phyloP scores from a whole-genome alignment of 163 green algal species.

The Scenedesmus sp. region DNA sequence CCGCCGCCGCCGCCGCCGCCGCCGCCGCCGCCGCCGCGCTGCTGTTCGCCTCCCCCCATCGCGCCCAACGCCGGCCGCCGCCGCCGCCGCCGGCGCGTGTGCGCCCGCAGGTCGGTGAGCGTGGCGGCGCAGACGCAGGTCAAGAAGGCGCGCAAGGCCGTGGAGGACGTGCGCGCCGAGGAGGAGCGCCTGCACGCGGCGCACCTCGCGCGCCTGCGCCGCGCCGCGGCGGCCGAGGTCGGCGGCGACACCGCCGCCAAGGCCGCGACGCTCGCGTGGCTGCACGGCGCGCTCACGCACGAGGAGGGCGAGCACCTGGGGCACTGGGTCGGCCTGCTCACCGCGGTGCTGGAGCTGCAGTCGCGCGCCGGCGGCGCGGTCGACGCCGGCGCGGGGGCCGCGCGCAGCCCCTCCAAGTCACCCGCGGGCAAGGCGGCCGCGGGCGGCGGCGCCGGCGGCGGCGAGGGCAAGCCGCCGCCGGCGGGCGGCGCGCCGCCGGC shows the following conservation, averaged over 20 bases:
- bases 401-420: too few species aligned
- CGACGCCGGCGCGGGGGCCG: too few species aligned
- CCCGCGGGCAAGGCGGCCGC: background rate
- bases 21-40: too few species aligned
- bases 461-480: background rate
- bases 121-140: slow-evolving; percentile 40
- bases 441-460: background rate
- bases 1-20: too few species aligned
- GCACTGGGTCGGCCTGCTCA: slow-evolving; percentile 37
- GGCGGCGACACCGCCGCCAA: slow-evolving; percentile 27
- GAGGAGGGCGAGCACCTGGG: slow-evolving; percentile 24
- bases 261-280: slow-evolving; percentile 11
- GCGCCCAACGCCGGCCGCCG: too few species aligned
- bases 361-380: background rate
- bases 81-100: too few species aligned
- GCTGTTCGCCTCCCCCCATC: too few species aligned
- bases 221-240: slow-evolving; percentile 33
- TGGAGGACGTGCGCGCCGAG: slow-evolving; percentile 33
- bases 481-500: background rate
- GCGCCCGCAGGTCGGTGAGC: slow-evolving; percentile 29
- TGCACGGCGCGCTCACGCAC: background rate
- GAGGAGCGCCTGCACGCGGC: slow-evolving; percentile 27
- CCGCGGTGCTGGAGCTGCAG: background rate
- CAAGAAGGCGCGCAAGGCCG: slow-evolving; percentile 39
- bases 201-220: slow-evolving; percentile 25